Evolutionary conservation across 306 rosid species (phyloP).

Genomic region (Dalbergia oliveri): DNA sequence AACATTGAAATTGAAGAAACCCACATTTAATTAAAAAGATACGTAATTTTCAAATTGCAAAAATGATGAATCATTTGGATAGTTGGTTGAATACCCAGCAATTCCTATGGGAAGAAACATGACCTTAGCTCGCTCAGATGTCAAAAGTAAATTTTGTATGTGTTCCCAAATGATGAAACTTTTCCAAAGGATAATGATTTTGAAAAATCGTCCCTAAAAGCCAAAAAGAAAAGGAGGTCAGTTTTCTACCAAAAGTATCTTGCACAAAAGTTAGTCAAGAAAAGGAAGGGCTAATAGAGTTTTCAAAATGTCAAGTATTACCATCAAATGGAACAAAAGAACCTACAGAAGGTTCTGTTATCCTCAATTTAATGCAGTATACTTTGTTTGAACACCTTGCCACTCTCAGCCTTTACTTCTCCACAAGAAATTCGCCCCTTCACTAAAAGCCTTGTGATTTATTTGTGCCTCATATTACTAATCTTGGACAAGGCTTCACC

Average conservation of each 20-base stretch:
- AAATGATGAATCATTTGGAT: conserved; percentile 44
- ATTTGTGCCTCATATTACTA: conserved; percentile 44
- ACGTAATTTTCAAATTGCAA: conserved; percentile 51
- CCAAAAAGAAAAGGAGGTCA: conserved; percentile 52
- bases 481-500: conserved; percentile 21
- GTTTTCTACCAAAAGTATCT: conserved; percentile 53
- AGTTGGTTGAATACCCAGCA: conserved; percentile 47
- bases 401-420: conserved; percentile 58
- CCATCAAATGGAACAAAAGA: conserved; percentile 45
- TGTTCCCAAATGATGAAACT: conserved; percentile 60
- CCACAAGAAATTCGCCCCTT: conserved; percentile 43
- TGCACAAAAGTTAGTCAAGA: conserved; percentile 56
- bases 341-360: conserved; percentile 46
- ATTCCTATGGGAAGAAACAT: conserved; percentile 49
- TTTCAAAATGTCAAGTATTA: conserved; percentile 44
- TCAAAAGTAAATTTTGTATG: conserved; percentile 51
- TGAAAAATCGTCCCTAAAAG: conserved; percentile 54
- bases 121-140: conserved; percentile 46
- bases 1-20: conserved; percentile 40
- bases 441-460: conserved; percentile 40
- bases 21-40: conserved; percentile 43
- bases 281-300: conserved; percentile 54
- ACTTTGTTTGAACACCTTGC: conserved; percentile 56
- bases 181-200: conserved; percentile 65
- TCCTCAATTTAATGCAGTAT: conserved; percentile 60